These are phyloP conservation scores for Trichoderma semiorbis DNA, from an alignment of 2,329 filamentous ascomycete species.

Conservation along the genomic window DNA sequence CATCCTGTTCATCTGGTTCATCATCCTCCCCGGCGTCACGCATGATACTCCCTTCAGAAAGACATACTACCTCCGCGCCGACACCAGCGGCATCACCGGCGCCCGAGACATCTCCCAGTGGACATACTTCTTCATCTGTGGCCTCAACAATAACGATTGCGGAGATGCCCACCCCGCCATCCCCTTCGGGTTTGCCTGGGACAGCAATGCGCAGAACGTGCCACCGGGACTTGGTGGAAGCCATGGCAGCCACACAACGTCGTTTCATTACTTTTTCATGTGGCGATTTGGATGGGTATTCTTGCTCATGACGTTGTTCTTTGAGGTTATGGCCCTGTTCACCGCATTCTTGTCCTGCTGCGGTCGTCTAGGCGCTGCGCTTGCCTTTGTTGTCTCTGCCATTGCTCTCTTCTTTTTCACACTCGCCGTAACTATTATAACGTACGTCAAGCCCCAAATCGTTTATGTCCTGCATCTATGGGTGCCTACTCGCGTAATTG, in stretches of 20 bases:
- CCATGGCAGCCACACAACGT: slow-evolving; percentile 54
- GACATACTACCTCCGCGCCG: slow-evolving; percentile 82
- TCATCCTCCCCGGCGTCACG: slow-evolving; percentile 55
- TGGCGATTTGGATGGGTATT: slow-evolving; percentile 94
- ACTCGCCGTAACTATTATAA: slow-evolving; percentile 68
- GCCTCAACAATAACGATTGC: slow-evolving; percentile 62
- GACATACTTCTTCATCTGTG: slow-evolving; percentile 88
- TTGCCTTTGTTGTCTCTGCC: slow-evolving; percentile 56
- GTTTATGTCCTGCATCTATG: not conserved
- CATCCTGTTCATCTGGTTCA: slow-evolving; percentile 55
- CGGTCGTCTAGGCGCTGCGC: slow-evolving; percentile 65
- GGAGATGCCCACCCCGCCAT: slow-evolving; percentile 58
- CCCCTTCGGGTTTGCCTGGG: slow-evolving; percentile 70
- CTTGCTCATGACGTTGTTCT: slow-evolving; percentile 80
- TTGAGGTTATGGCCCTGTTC: slow-evolving; percentile 66
- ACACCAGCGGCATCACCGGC: slow-evolving; percentile 68
- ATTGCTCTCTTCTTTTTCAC: slow-evolving; percentile 67
- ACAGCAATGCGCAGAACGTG: slow-evolving; percentile 42
- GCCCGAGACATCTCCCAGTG: slow-evolving; percentile 70
- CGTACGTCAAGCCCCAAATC: slow-evolving; percentile 48
- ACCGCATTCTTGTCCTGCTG: slow-evolving; percentile 66
- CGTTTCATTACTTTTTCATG: slow-evolving; percentile 68
- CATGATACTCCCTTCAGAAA: slow-evolving; percentile 57
- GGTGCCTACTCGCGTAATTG: not conserved
- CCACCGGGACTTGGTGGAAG: slow-evolving; percentile 47